Conservation (phyloP, 352 stramenopile genomes). For the Nothophytophthora sp. region DNA sequence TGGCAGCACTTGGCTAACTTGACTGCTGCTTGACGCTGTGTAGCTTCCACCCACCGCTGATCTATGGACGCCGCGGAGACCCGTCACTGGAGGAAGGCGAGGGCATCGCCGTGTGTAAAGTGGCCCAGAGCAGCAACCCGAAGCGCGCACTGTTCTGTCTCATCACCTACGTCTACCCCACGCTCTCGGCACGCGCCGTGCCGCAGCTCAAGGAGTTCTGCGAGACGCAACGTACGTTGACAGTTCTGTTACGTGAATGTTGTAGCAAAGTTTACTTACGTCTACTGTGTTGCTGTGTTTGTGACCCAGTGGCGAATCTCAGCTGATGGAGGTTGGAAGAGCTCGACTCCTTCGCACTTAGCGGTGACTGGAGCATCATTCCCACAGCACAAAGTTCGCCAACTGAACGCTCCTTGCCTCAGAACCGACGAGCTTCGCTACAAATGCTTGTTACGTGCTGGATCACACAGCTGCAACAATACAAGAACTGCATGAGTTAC, state of each 20-base stretch:
- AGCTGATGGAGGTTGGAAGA: no score
- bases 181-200: constrained; percentile 70
- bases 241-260: not conserved
- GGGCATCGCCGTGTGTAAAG: constrained; percentile 68
- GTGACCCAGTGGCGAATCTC: constrained; percentile 12
- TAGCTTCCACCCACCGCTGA: constrained; percentile 77
- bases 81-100: constrained; percentile 65
- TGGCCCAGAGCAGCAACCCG: constrained; percentile 42
- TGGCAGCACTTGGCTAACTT: not conserved
- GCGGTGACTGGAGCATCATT: no score
- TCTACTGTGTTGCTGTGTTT: not conserved
- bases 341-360: no score
- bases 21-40: no score
- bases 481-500: no score
- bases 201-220: constrained; percentile 83
- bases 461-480: no score
- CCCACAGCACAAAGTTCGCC: no score
- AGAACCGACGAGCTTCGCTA: no score
- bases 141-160: constrained; percentile 56
- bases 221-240: constrained; percentile 46
- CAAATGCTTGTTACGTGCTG: no score
- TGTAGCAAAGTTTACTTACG: not conserved
- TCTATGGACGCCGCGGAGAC: constrained; percentile 75
- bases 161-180: constrained; percentile 85
- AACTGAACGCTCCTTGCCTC: no score